Base-by-base conservation (phyloP, 2,329 filamentous ascomycete genomes). In the Salinomyces thailandicus region DNA sequence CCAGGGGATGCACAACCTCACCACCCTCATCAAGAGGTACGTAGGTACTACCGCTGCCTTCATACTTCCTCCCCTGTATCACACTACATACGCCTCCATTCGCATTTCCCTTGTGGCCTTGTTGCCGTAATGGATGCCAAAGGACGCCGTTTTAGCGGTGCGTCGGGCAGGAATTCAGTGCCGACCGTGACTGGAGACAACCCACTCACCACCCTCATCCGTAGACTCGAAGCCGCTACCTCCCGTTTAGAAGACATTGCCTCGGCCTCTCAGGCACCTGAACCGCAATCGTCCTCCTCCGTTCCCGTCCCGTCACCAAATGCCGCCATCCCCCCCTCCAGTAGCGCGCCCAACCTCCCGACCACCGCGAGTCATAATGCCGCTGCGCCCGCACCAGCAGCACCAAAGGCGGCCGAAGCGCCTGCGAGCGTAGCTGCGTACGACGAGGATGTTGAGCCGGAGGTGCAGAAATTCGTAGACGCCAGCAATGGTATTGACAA, bases 181-280 rank as follows among this genome's bases (percentile, higher is more conserved):
- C 18, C 31, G 5, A 11, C 37, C 20, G 12, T n/a, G 13, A 27
- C 31, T n/a, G 14, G 9, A 9, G 15, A 63, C 53, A 62, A 57
- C 43, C 48, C 60, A 54, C 73, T 76, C 60, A 77, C 63, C 40
- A 57, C 41, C 36, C 49, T 62, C 46, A 57, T 68, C 38, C 47
- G 49, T 60, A 98, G 91, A 66, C 82, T 98, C 51, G 91, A 98
- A 72, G 91, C 91, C 60, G 91, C 91, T 26, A 98, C 91, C 35
- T 91, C 86, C 46, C 80, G 91, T 41, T 77, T 98, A 38, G 91
- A 98, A 68, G 91, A 98, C 61, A 94, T 98, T 55, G 89, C 91
- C 31, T 78, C 83, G 48, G 81, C 85, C n/a, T 55, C 63, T 5
- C 52, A 58, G 12, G 76, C 73, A 37, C 66, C 75, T 48, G 79